A percentile compares a stretch with the other conserved stretches of the same genome.
These are phyloP conservation scores for Heimioporus sp. DNA, from an alignment of 768 basidiomycete genomes.

Conservation along the genomic window DNA sequence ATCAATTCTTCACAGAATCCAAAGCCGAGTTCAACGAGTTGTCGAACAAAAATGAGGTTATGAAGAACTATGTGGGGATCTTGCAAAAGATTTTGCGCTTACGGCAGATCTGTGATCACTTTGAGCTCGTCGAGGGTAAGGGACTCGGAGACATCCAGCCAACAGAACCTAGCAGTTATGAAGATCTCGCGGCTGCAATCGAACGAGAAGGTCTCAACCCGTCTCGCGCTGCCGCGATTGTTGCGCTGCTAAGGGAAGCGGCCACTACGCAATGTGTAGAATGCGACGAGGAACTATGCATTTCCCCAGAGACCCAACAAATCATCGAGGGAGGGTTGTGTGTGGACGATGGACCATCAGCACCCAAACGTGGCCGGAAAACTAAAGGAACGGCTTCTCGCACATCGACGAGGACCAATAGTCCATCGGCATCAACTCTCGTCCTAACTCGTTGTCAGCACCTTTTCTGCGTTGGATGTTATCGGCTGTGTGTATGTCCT, in stretches of 20 bases:
- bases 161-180: slow-evolving; percentile 59
- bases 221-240: slow-evolving; percentile 75
- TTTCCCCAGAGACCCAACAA: slow-evolving; percentile 42
- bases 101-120: slow-evolving; percentile 98
- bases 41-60: slow-evolving; percentile 84
- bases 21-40: slow-evolving; percentile 91
- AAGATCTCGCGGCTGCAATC: slow-evolving; percentile 77
- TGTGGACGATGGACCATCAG: slow-evolving; percentile 50
- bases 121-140: slow-evolving; percentile 80
- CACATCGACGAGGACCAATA: slow-evolving; percentile 70
- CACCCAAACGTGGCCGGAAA: slow-evolving; percentile 52
- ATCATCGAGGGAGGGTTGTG: slow-evolving; percentile 40
- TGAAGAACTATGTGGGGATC: slow-evolving; percentile 98
- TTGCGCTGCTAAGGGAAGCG: slow-evolving; percentile 81
- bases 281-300: slow-evolving; percentile 76
- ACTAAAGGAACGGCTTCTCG: slow-evolving; percentile 58
- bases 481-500: slow-evolving; percentile 72
- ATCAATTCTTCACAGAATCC: slow-evolving; percentile 84
- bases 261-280: slow-evolving; percentile 87
- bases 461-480: slow-evolving; percentile 86
- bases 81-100: slow-evolving; percentile 94
- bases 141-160: slow-evolving; percentile 43
- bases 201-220: slow-evolving; percentile 74
- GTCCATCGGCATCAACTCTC: slow-evolving; percentile 60
- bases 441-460: slow-evolving; percentile 93